Evolutionary conservation across 2,329 filamentous ascomycete species (phyloP), one percentile per base, ranked within the genome.

Genomic region (Raffaelea arxii): DNA sequence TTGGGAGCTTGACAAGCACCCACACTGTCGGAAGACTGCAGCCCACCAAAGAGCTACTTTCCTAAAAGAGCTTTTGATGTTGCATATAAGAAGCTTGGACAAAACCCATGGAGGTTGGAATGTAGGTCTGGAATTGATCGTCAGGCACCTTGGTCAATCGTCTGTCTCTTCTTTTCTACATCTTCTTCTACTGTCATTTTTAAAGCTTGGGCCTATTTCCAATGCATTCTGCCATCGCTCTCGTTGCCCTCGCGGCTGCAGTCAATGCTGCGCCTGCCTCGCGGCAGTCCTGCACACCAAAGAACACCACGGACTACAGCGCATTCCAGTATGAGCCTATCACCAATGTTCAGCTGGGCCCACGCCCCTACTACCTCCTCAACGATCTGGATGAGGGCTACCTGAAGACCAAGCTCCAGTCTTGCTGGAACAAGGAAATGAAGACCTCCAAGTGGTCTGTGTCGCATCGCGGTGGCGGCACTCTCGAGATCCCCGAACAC

Each of bases 401-500:
- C 10, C 66, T 84, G 51, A 84, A 83, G 66, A 59, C 68, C 45
- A 71, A 75, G 62, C 72, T 85, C 6, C 59, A 71, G 37, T 71
- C 71, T 1, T 84, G 81, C 64, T 68, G 70, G 14, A 73, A 80
- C 48, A 71, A 68, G 50, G 64, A 67, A 11, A 68, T 78, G 58
- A 68, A 65, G 51, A 65, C 71, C 12, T 73, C 71, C 14, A 62
- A 64, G 46, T 83, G 77, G 64, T 74, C 71, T 54, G 77, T 84
- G 51, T 77, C 71, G 21, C 80, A 84, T 58, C 77, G 78, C 14
- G 80, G 80, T 39, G 74, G 74, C 46, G 79, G 69, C 4, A 74
- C 78, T 7, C 65, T 84, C 25, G 71, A 78, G 57, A 75, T 83
- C 47, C 80, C 80, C 18, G 80, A 84, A 64, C 76, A 84, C 62